Conservation (phyloP, 108 stramenopile species). For the Nitzschia sp. region DNA sequence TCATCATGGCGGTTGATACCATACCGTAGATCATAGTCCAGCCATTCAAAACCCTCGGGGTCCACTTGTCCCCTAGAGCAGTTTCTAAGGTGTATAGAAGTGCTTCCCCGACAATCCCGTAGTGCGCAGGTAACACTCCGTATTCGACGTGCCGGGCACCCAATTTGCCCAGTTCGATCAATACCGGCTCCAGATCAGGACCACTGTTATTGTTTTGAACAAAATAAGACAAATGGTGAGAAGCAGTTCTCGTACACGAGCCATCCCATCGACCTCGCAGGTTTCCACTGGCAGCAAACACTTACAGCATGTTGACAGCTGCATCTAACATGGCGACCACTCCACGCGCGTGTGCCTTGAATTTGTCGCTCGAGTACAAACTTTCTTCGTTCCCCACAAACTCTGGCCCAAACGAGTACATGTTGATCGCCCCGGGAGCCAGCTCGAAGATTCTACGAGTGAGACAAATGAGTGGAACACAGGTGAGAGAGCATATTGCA, state of each 20-base stretch:
- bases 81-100: slow-evolving; percentile 36
- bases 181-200: slow-evolving; percentile 28
- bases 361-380: slow-evolving; percentile 20
- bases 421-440: slow-evolving; percentile 19
- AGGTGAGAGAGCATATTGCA: background rate
- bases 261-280: too few species aligned
- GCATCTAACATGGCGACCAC: slow-evolving; percentile 27
- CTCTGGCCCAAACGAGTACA: slow-evolving; percentile 20
- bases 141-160: slow-evolving; percentile 32
- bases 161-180: slow-evolving; percentile 7
- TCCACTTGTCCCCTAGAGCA: slow-evolving; percentile 34
- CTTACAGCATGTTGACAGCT: slow-evolving; percentile 32
- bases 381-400: slow-evolving; percentile 25
- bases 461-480: background rate
- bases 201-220: too few species aligned
- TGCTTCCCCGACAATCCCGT: slow-evolving; percentile 34
- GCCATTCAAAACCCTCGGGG: slow-evolving; percentile 23
- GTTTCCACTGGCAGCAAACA: too few species aligned
- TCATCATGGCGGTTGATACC: slow-evolving; percentile 28
- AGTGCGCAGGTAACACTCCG: slow-evolving; percentile 39
- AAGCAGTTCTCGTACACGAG: background rate
- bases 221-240: background rate
- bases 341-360: slow-evolving; percentile 25
- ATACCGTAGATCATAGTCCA: slow-evolving; percentile 35
- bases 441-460: slow-evolving; percentile 31